Percentiles rank a stretch among this genome's conserved stretches.
These are phyloP conservation scores for Citrus reticulata DNA, from an alignment of 345 rosid species.

Conservation along the genomic window DNA sequence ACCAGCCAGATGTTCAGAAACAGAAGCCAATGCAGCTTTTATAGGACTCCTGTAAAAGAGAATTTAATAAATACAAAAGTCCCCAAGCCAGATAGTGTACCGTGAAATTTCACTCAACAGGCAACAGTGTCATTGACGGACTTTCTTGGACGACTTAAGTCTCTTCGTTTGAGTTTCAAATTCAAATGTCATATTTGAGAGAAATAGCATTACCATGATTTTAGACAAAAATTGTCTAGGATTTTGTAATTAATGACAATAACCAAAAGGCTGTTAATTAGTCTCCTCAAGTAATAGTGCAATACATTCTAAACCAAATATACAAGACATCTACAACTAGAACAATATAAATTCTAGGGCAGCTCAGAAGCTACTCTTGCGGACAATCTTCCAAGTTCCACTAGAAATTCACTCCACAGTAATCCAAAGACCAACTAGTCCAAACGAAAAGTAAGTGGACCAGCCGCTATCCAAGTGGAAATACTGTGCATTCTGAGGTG, in stretches of 20 bases:
- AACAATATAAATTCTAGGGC: not conserved
- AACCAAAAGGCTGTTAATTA: not conserved
- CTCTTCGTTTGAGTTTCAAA: not conserved
- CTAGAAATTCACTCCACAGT: not conserved
- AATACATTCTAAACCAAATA: too few relatives aligned
- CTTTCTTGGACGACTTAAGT: not conserved
- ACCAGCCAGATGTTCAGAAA: slow-evolving; percentile 95
- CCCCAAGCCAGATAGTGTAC: not conserved
- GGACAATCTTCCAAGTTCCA: not conserved
- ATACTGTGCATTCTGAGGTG: not conserved
- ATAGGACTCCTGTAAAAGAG: slow-evolving; percentile 60
- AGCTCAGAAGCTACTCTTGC: not conserved
- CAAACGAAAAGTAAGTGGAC: not conserved
- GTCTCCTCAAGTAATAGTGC: not conserved
- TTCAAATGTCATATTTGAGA: not conserved
- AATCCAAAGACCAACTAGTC: not conserved
- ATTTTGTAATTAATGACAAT: not conserved
- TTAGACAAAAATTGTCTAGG: not conserved
- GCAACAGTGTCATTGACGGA: not conserved
- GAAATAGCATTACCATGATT: not conserved
- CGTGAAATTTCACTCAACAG: not conserved
- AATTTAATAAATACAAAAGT: not conserved
- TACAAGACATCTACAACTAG: not conserved
- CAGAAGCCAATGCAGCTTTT: slow-evolving; percentile 89
- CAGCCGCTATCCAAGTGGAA: not conserved